These are phyloP conservation scores for Oryza officinalis DNA, from an alignment of 176 grass and related monocot species.

Conservation along the genomic window DNA sequence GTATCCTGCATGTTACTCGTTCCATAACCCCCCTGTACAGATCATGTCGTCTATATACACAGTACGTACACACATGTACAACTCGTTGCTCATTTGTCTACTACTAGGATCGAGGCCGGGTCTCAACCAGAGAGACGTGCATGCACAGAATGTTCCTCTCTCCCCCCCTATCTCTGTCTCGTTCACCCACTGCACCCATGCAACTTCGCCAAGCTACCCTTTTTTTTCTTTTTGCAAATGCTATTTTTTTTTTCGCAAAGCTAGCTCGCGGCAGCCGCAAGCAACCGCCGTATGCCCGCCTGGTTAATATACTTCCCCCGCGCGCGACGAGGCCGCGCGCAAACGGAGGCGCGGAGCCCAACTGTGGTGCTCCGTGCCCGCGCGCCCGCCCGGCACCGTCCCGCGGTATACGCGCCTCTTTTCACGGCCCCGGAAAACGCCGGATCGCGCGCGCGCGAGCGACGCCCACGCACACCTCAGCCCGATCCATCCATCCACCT, in stretches of 20 bases:
- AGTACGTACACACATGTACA: too few species aligned
- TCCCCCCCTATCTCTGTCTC: too few species aligned
- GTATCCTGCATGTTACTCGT: too few species aligned
- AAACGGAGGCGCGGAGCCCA: slow-evolving; percentile 10
- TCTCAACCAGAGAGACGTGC: too few species aligned
- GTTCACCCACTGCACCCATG: background rate
- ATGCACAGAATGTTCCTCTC: too few species aligned
- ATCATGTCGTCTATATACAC: too few species aligned
- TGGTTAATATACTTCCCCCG: background rate
- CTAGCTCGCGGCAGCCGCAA: background rate
- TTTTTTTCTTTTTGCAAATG: too few species aligned
- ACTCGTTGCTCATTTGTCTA: too few species aligned
- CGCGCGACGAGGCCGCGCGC: slow-evolving; percentile 15
- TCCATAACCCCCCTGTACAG: too few species aligned
- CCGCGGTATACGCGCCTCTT: slow-evolving; percentile 17
- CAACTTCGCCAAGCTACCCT: background rate
- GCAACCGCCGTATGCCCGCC: slow-evolving; percentile 27
- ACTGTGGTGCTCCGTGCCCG: slow-evolving; percentile 39
- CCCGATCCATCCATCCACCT: background rate
- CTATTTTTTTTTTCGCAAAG: too few species aligned
- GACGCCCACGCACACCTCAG: background rate
- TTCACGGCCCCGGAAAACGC: slow-evolving; percentile 13
- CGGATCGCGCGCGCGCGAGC: too few species aligned
- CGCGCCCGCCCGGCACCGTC: slow-evolving; percentile 31
- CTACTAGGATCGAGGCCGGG: too few species aligned